A percentile compares a stretch with the other conserved stretches of the same genome.
Evolutionary conservation across 371 early-diverging fungal genomes (phyloP).

Genomic region (Aphelidium insulamus): DNA sequence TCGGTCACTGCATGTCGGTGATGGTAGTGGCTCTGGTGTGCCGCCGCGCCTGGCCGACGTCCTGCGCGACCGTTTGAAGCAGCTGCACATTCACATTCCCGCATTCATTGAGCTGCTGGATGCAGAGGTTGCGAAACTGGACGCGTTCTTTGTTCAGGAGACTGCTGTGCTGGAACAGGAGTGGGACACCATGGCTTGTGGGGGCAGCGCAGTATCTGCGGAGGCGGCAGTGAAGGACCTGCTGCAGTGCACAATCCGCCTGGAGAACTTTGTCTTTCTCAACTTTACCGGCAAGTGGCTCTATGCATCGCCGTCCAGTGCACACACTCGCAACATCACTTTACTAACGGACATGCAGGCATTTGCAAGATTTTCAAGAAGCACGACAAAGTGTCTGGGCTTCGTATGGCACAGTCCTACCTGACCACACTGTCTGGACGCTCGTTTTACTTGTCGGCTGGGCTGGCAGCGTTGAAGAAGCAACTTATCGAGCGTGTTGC

Average conservation of each 20-base stretch:
- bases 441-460: conserved; percentile 32
- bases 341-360: too few species aligned
- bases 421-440: conserved; percentile 35
- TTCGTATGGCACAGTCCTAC: conserved; percentile 43
- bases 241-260: conserved; percentile 19
- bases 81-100: conserved; percentile 18
- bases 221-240: conserved; percentile 7
- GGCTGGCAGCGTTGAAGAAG: conserved; percentile 31
- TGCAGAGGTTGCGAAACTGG: conserved; percentile 24
- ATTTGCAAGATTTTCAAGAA: conserved; percentile 40
- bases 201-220: not conserved
- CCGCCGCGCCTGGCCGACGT: conserved; percentile 14
- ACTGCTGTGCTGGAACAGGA: conserved; percentile 1
- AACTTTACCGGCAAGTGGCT: too few species aligned
- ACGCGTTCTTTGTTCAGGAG: conserved; percentile 17
- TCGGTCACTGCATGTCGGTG: conserved; percentile 8
- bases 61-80: conserved; percentile 17
- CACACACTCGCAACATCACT: too few species aligned
- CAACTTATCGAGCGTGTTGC: conserved; percentile 21
- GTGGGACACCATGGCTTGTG: not conserved
- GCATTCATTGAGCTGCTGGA: conserved; percentile 36
- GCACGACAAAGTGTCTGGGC: conserved; percentile 40
- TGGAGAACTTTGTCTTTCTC: conserved; percentile 31
- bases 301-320: too few species aligned
- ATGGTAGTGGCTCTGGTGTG: not conserved